phyloP scores from a whole-genome alignment of 805 yeast genomes.

The Candida ponderosae region DNA sequence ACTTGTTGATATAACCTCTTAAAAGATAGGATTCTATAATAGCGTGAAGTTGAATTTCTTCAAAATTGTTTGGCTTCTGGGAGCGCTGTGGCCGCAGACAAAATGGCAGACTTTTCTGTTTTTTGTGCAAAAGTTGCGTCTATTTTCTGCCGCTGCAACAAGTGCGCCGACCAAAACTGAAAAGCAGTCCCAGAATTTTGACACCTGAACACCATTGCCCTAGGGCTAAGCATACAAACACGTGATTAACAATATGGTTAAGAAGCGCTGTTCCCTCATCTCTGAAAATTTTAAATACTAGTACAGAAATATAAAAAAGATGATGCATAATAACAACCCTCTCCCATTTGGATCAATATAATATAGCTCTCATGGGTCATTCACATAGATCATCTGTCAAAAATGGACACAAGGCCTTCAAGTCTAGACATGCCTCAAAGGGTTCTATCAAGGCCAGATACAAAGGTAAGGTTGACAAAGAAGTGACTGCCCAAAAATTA shows the following conservation, averaged over 20 bases:
- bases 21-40: too few species aligned
- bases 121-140: too few species aligned
- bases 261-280: neutral
- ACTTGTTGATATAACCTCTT: too few species aligned
- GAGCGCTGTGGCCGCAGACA: too few species aligned
- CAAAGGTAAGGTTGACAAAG: slow-evolving; percentile 85
- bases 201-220: too few species aligned
- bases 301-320: neutral
- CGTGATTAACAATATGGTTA: slow-evolving; percentile 6
- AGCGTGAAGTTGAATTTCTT: too few species aligned
- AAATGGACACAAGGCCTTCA: slow-evolving; percentile 83
- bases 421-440: slow-evolving; percentile 85
- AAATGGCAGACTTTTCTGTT: too few species aligned
- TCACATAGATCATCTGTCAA: slow-evolving; percentile 82
- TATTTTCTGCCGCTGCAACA: too few species aligned
- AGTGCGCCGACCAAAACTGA: too few species aligned
- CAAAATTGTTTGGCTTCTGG: too few species aligned
- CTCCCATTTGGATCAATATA: slow-evolving; percentile 2
- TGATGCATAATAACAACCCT: neutral
- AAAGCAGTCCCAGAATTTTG: too few species aligned
- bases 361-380: slow-evolving; percentile 53
- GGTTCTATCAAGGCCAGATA: slow-evolving; percentile 72
- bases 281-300: neutral
- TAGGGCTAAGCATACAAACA: neutral
- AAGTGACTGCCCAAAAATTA: slow-evolving; percentile 26